Conservation (phyloP, 1,284 basidiomycete genomes). For the Exobasidium rhododendri region DNA sequence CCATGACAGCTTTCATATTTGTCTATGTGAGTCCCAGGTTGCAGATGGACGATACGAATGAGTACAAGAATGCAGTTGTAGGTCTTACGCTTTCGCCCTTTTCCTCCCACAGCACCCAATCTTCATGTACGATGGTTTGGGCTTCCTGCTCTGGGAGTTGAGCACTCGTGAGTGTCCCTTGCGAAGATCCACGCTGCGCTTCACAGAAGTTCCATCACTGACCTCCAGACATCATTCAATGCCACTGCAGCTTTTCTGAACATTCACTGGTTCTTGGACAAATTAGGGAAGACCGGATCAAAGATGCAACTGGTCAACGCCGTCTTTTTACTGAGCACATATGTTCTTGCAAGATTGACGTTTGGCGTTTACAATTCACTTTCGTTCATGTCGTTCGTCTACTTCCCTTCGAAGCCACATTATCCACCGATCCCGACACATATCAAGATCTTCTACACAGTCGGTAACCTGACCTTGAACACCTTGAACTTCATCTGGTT, state of each 20-base stretch:
- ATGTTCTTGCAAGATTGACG: conserved; percentile 51
- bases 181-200: conserved; percentile 1
- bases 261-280: conserved; percentile 57
- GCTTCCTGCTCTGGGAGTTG: conserved; percentile 55
- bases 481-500: conserved; percentile 57
- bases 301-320: conserved; percentile 54
- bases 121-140: conserved; percentile 55
- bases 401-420: conserved; percentile 37
- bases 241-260: conserved; percentile 51
- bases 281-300: conserved; percentile 54
- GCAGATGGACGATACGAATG: background rate
- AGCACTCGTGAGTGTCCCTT: conserved; percentile 38
- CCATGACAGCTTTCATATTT: conserved; percentile 46
- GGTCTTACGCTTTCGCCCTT: too few relatives aligned
- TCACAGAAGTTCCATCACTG: conserved; percentile 9
- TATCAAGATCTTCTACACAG: conserved; percentile 34
- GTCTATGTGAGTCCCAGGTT: conserved; percentile 27
- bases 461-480: conserved; percentile 43
- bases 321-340: conserved; percentile 46
- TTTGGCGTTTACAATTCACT: conserved; percentile 54
- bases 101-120: conserved; percentile 40
- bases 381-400: conserved; percentile 42
- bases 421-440: conserved; percentile 22
- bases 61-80: too few relatives aligned
- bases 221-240: conserved; percentile 4